Percentiles rank a stretch among this genome's conserved stretches.
phyloP scores from a whole-genome alignment of 2,329 filamentous ascomycete species.

The Colletotrichum magnum region DNA sequence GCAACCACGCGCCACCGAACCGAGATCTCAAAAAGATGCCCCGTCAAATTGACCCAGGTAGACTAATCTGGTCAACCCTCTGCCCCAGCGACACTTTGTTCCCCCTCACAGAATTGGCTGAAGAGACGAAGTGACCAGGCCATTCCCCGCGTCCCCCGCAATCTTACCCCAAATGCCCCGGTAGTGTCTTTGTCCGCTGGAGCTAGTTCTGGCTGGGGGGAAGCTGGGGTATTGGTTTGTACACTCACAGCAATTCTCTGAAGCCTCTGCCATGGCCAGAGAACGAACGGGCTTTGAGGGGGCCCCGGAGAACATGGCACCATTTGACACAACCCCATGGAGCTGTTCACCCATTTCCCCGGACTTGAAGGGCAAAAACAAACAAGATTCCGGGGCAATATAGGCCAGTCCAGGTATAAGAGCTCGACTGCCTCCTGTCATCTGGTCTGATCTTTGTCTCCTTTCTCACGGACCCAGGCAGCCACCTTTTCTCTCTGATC shows the following conservation, averaged over 20 bases:
- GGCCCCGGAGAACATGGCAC: constrained; percentile 4
- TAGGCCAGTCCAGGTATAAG: constrained; percentile 18
- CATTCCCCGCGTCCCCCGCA: constrained; percentile 24
- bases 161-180: constrained; percentile 27
- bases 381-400: constrained; percentile 4
- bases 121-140: constrained; percentile 1
- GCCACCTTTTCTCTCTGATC: background rate
- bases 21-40: background rate
- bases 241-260: too few relatives aligned
- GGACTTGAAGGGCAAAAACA: constrained; percentile 2
- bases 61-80: constrained; percentile 8
- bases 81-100: background rate
- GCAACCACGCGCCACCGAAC: constrained; percentile 12
- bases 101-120: constrained; percentile 6
- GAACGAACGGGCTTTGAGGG: too few relatives aligned
- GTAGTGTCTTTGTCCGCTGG: constrained; percentile 29
- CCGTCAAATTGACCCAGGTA: constrained; percentile 15
- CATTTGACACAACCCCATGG: constrained; percentile 25
- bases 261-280: too few relatives aligned
- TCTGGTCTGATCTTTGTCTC: background rate
- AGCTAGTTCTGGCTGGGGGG: constrained; percentile 6
- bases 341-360: constrained; percentile 15
- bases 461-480: constrained; percentile 7
- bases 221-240: background rate
- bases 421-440: constrained; percentile 6